These are phyloP conservation scores for Leishmania tarentolae DNA, from an alignment of 208 protist species.

Conservation along the genomic window DNA sequence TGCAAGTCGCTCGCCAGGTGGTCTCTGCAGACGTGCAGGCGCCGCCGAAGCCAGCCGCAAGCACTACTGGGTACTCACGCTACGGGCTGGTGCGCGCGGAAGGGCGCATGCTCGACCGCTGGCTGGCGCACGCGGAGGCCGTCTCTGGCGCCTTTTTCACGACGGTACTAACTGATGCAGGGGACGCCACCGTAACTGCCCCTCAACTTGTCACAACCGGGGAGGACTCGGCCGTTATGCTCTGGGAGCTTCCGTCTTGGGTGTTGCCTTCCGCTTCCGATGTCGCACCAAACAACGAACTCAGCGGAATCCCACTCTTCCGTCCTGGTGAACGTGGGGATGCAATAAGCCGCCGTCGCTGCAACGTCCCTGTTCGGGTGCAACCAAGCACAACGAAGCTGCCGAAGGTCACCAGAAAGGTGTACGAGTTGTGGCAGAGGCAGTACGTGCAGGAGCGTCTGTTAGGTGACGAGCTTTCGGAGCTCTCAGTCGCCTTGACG, in stretches of 20 bases:
- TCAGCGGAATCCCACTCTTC: slow-evolving; percentile 2
- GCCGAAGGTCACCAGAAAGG: slow-evolving; percentile 10
- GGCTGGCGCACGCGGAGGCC: slow-evolving; percentile 65
- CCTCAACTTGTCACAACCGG: slow-evolving; percentile 22
- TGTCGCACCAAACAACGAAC: neutral
- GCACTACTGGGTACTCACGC: neutral
- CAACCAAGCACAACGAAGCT: slow-evolving; percentile 8
- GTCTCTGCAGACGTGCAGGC: neutral
- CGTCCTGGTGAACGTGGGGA: neutral
- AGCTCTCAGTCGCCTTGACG: slow-evolving; percentile 11
- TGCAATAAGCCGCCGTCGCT: neutral
- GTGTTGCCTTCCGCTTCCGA: neutral
- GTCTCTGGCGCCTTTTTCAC: slow-evolving; percentile 44
- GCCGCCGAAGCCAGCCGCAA: neutral
- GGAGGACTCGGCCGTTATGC: slow-evolving; percentile 16
- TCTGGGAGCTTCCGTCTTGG: slow-evolving; percentile 20
- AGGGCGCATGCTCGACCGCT: slow-evolving; percentile 63
- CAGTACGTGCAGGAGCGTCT: slow-evolving; percentile 24
- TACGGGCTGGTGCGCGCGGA: slow-evolving; percentile 22
- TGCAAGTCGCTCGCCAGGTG: slow-evolving; percentile 16
- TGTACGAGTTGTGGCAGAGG: slow-evolving; percentile 21
- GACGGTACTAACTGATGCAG: neutral
- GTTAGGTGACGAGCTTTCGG: slow-evolving; percentile 3
- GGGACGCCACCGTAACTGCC: neutral
- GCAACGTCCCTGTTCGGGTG: neutral